A percentile compares a stretch with the other conserved stretches of the same genome.
Evolutionary conservation across 2,329 filamentous ascomycete species (phyloP).

Genomic region (Zasmidium angulare): DNA sequence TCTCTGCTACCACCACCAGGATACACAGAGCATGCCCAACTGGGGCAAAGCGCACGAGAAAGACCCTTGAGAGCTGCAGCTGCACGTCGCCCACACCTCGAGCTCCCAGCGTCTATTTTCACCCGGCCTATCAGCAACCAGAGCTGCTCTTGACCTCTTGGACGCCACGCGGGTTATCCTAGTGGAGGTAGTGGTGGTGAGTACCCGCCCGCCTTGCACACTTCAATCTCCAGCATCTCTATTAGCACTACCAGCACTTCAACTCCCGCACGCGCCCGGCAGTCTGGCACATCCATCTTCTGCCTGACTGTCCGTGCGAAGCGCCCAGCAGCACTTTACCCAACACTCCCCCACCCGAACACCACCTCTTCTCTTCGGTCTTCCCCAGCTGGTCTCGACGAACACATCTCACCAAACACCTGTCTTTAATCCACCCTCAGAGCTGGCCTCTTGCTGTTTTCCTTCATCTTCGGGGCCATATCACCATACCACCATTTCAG

Average conservation of each 20-base stretch:
- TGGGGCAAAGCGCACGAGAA: neutral
- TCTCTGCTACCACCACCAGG: neutral
- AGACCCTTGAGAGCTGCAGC: neutral
- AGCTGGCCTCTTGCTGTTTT: constrained; percentile 34
- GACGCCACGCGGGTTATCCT: neutral
- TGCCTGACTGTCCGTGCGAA: constrained; percentile 24
- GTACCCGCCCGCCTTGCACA: constrained; percentile 14
- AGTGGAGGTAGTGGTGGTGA: constrained; percentile 11
- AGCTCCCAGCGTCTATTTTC: neutral
- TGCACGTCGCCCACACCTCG: neutral
- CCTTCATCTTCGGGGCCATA: constrained; percentile 24
- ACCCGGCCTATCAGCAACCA: neutral
- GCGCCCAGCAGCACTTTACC: constrained; percentile 15
- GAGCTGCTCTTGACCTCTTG: neutral
- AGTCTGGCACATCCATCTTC: constrained; percentile 5
- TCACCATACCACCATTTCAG: constrained; percentile 7
- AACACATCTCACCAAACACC: constrained; percentile 17
- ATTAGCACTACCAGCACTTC: neutral
- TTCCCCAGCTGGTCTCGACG: constrained; percentile 25
- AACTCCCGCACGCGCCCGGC: constrained; percentile 20
- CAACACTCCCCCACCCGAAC: neutral
- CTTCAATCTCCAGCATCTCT: neutral
- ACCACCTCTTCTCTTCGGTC: constrained; percentile 5
- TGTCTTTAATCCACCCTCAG: constrained; percentile 21
- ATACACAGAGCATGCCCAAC: neutral